Percentiles rank a stretch among this genome's conserved stretches.
These are phyloP conservation scores for Geotrichum siamense DNA, from an alignment of 1,139 yeast genomes.

Conservation along the genomic window DNA sequence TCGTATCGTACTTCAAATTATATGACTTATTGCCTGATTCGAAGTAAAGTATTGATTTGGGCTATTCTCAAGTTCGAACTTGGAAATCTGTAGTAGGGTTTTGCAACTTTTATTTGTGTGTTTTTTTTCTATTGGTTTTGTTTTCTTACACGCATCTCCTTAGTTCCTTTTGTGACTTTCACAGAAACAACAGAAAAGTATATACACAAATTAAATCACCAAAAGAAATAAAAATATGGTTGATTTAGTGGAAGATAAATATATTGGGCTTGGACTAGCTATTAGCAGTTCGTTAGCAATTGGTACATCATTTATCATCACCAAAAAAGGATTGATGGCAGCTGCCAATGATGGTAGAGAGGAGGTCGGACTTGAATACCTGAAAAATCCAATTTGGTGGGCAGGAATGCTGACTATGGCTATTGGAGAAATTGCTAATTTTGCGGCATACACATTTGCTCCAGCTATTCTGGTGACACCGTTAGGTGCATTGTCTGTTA, in stretches of 20 bases:
- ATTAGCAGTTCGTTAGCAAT: constrained; percentile 83
- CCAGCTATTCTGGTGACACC: constrained; percentile 93
- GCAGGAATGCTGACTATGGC: constrained; percentile 92
- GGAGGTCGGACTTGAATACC: constrained; percentile 66
- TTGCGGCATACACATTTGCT: constrained; percentile 93
- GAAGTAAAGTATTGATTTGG: too few relatives aligned
- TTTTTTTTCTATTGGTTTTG: too few relatives aligned
- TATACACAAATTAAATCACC: too few relatives aligned
- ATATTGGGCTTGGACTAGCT: constrained; percentile 84
- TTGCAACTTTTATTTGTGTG: too few relatives aligned
- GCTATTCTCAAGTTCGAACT: too few relatives aligned
- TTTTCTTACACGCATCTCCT: too few relatives aligned
- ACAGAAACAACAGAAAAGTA: too few relatives aligned
- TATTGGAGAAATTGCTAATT: constrained; percentile 83
- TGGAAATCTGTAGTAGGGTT: too few relatives aligned
- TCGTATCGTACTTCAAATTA: too few relatives aligned
- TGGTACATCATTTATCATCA: constrained; percentile 82
- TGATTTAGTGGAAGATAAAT: constrained; percentile 54
- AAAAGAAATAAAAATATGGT: constrained; percentile 4
- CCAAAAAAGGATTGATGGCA: constrained; percentile 67
- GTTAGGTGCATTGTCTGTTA: constrained; percentile 81
- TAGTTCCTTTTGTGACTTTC: too few relatives aligned
- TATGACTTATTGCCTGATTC: too few relatives aligned
- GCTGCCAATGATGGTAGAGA: constrained; percentile 59
- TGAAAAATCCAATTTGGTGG: constrained; percentile 90